Conservation (phyloP, 2,329 filamentous ascomycete genomes). For the Alternaria incomplexa region DNA sequence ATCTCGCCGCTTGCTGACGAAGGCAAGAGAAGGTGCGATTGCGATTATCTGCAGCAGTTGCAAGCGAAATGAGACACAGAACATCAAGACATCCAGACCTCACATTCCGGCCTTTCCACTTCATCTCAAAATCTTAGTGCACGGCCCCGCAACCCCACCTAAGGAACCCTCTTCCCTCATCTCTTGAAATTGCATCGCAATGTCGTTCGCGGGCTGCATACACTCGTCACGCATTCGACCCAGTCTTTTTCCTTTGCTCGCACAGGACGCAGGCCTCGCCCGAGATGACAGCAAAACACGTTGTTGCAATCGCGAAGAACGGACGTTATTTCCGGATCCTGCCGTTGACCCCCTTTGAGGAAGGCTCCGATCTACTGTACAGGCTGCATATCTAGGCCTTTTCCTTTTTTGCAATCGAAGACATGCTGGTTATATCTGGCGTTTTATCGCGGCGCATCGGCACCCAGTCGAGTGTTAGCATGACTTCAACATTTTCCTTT, state of each 20-base stretch:
- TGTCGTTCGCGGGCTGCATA: conserved; percentile 22
- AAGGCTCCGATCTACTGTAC: conserved; percentile 4
- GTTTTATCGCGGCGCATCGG: conserved; percentile 8
- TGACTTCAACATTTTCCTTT: not conserved
- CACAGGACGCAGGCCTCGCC: not conserved
- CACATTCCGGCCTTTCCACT: conserved; percentile 22
- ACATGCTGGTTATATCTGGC: conserved; percentile 7
- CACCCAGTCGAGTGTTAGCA: conserved; percentile 5
- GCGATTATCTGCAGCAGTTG: conserved; percentile 28
- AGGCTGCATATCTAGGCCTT: conserved; percentile 1
- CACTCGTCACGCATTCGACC: conserved; percentile 13
- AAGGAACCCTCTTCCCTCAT: conserved; percentile 32
- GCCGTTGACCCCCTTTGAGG: not conserved
- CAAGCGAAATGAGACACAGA: conserved; percentile 46
- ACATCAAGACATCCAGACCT: conserved; percentile 30
- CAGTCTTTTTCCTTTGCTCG: conserved; percentile 6
- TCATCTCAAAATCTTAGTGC: conserved; percentile 37
- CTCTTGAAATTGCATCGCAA: conserved; percentile 43
- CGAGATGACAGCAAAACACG: not conserved
- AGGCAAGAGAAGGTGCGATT: conserved; percentile 1
- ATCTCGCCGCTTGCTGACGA: not conserved
- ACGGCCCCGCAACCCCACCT: conserved; percentile 32
- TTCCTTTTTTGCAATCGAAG: not conserved
- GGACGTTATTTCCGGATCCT: conserved; percentile 7
- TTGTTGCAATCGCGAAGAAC: not conserved